Evolutionary conservation across 257 asterid species (phyloP).

Genomic region (Datura wrightii): DNA sequence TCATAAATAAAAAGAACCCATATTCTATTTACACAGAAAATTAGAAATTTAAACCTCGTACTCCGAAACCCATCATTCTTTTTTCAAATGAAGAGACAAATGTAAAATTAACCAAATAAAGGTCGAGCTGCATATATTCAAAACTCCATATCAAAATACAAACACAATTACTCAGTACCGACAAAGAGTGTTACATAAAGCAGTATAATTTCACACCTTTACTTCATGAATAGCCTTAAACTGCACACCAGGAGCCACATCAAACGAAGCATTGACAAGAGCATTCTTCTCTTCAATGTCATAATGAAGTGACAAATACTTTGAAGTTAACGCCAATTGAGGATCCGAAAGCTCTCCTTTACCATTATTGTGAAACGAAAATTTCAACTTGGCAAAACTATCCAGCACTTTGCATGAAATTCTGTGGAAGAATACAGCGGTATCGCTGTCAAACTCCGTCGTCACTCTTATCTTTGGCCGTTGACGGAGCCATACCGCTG

Average conservation of each 20-base stretch:
- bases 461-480: slow-evolving; percentile 85
- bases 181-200: neutral
- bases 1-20: neutral
- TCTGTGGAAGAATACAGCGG: slow-evolving; percentile 72
- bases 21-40: neutral
- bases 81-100: neutral
- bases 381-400: slow-evolving; percentile 69
- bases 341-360: slow-evolving; percentile 84
- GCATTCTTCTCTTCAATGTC: slow-evolving; percentile 84
- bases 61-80: neutral
- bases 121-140: neutral
- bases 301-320: slow-evolving; percentile 69
- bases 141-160: neutral
- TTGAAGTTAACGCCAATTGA: slow-evolving; percentile 69
- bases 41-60: neutral
- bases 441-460: slow-evolving; percentile 89
- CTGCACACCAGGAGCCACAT: slow-evolving; percentile 61
- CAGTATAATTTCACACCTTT: slow-evolving; percentile 50
- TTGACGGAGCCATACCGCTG: slow-evolving; percentile 17
- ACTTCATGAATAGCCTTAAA: slow-evolving; percentile 70
- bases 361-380: slow-evolving; percentile 69
- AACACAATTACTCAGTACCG: neutral
- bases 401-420: slow-evolving; percentile 77
- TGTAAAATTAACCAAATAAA: neutral
- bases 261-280: slow-evolving; percentile 67